Base-by-base conservation (phyloP, 1,284 basidiomycete species). In the Stygiomarasmius scandens region DNA sequence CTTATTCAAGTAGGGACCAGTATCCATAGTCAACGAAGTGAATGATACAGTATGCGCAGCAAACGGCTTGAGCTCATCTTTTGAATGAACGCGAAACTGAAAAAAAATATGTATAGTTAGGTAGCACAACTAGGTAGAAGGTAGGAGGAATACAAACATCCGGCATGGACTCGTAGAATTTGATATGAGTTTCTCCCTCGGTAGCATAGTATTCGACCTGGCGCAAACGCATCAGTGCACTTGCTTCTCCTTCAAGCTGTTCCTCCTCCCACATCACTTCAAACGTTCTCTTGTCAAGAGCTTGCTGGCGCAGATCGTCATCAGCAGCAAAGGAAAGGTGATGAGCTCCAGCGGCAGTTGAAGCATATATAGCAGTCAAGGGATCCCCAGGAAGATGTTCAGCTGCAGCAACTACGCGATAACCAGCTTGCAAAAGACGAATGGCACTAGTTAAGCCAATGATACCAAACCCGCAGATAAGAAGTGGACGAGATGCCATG, bases 191-290 rank as follows among this genome's bases (percentile, higher is more conserved):
- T 47, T 63, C 62, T 12, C 49, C 65, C 14, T 58, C 57, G 22
- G 34, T 54, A 2, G 54, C 63, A 51, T 66, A 66, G 36, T 51
- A 64, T 48, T 66, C 65, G 11, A 55, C 53, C 48, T 66, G 65
- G 11, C 27, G 46, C 14, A 66, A 12, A 29, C 56, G 59, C 61
- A 65, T 58, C 2, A 66, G 34, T 2, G 59, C 63, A 45, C 58
- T 61, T 1, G 29, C 49, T 12, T 63, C 58, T 16, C 56, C 64
- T 45, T 63, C 60, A 12, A 38, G 50, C 22, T 55, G 36, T 20
- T 64, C 61, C 55, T 66, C 63, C 22, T 57, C 57, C 65, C 63
- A 65, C 59, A 66, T 62, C 1, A 63, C 61, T 19, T 65, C 62
- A 27, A 66, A 65, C 4, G 62, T 65, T 20, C 51, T 41, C 22